Conservation (phyloP, 169 alveolate genomes). For the Plasmodium relictum region DNA sequence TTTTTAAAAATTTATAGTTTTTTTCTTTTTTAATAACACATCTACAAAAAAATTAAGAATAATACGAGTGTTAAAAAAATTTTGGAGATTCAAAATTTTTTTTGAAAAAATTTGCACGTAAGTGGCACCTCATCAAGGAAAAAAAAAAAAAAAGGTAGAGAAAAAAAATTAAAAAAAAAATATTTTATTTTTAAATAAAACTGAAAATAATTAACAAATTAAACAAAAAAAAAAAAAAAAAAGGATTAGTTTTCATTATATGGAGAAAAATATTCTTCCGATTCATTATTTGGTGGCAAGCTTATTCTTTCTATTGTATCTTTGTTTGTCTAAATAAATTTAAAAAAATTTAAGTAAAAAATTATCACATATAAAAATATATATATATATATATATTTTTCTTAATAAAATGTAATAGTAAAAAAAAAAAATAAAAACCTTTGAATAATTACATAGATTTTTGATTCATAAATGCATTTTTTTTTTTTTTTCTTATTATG, state of each 20-base stretch:
- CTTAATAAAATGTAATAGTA: too few species aligned
- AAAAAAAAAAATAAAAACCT: too few species aligned
- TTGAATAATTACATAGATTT: too few species aligned
- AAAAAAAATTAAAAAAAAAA: background rate
- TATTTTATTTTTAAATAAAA: too few species aligned
- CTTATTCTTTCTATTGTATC: background rate
- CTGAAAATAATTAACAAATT: background rate
- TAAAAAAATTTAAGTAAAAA: background rate
- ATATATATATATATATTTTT: background rate
- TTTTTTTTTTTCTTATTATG: background rate
- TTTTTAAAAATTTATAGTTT: too few species aligned
- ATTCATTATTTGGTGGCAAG: background rate
- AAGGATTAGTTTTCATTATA: conserved; percentile 62
- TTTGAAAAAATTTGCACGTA: too few species aligned
- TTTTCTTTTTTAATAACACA: too few species aligned
- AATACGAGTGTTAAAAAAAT: too few species aligned
- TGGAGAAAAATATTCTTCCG: conserved; percentile 64
- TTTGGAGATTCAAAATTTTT: too few species aligned
- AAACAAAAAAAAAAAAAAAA: conserved; percentile 4
- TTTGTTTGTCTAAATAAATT: conserved; percentile 8
- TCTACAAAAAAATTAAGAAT: too few species aligned
- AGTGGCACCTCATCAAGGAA: background rate
- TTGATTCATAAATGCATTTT: background rate
- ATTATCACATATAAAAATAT: background rate
- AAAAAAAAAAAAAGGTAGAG: background rate